A percentile compares a stretch with the other conserved stretches of the same genome.
These are phyloP conservation scores for Trichoderma parareesei DNA, from an alignment of 495 filamentous ascomycete genomes.

Conservation along the genomic window DNA sequence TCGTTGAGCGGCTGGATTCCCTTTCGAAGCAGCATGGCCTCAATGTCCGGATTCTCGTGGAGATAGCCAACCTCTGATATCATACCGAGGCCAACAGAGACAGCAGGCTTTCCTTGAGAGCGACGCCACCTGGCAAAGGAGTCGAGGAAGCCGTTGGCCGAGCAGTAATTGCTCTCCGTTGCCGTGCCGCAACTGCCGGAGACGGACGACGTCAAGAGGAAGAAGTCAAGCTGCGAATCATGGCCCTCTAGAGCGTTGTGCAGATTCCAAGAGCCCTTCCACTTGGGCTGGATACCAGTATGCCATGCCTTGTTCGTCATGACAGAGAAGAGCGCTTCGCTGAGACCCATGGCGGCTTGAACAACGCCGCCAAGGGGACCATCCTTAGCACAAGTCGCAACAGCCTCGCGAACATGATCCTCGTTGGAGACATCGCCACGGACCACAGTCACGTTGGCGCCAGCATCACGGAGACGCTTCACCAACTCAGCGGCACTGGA, in stretches of 20 bases:
- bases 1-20: conserved; percentile 26
- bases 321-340: conserved; percentile 29
- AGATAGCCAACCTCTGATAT: conserved; percentile 30
- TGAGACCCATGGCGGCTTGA: conserved; percentile 41
- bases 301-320: conserved; percentile 27
- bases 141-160: conserved; percentile 43
- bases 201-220: conserved; percentile 45
- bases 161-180: conserved; percentile 42
- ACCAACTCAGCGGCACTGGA: conserved; percentile 26
- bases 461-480: conserved; percentile 25
- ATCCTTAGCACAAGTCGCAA: conserved; percentile 10
- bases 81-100: conserved; percentile 29
- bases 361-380: conserved; percentile 38
- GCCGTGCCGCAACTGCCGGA: conserved; percentile 34
- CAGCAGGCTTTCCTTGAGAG: conserved; percentile 22
- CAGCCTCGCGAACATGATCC: conserved; percentile 16
- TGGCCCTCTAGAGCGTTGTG: conserved; percentile 24
- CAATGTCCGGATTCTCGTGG: conserved; percentile 17
- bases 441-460: conserved; percentile 25
- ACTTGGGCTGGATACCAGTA: conserved; percentile 30
- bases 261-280: conserved; percentile 28
- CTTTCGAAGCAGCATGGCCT: conserved; percentile 20
- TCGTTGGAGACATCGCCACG: conserved; percentile 26
- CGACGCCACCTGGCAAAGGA: conserved; percentile 26
- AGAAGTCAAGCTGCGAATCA: conserved; percentile 42